Conservation (phyloP, 768 basidiomycete species). For the Tulasnella sp. region DNA sequence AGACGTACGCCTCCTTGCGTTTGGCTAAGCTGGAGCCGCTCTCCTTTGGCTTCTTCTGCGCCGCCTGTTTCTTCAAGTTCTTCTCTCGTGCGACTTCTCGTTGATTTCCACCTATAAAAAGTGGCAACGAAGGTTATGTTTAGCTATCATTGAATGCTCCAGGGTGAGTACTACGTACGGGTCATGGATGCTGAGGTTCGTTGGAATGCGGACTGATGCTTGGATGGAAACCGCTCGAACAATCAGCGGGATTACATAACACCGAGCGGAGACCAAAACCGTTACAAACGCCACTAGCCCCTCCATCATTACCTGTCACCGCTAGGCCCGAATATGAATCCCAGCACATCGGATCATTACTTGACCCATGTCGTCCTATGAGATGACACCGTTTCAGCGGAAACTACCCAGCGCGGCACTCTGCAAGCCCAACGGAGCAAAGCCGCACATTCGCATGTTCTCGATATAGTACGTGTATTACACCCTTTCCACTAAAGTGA, state of each 20-base stretch:
- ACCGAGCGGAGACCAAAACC: not conserved
- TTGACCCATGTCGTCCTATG: too few species aligned
- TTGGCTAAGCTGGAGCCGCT: slow-evolving; percentile 34
- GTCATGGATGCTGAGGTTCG: slow-evolving; percentile 6
- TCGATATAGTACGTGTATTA: too few species aligned
- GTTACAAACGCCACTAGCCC: not conserved
- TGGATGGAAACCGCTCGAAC: slow-evolving; percentile 6
- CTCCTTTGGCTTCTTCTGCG: slow-evolving; percentile 31
- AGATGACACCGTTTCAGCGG: too few species aligned
- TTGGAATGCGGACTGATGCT: slow-evolving; percentile 8
- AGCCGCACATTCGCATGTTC: too few species aligned
- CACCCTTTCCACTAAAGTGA: too few species aligned
- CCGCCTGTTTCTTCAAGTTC: slow-evolving; percentile 36
- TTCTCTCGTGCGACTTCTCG: slow-evolving; percentile 37
- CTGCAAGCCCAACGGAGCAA: too few species aligned
- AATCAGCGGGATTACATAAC: not conserved
- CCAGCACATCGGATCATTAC: too few species aligned
- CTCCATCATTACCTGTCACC: too few species aligned
- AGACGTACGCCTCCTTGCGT: slow-evolving; percentile 35
- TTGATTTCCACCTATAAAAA: slow-evolving; percentile 35
- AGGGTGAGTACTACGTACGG: not conserved
- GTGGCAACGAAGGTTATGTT: not conserved
- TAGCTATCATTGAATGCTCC: not conserved
- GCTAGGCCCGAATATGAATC: too few species aligned
- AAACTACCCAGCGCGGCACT: too few species aligned